These are phyloP conservation scores for Cyclospora cayetanensis DNA, from an alignment of 169 alveolate species.

Conservation along the genomic window DNA sequence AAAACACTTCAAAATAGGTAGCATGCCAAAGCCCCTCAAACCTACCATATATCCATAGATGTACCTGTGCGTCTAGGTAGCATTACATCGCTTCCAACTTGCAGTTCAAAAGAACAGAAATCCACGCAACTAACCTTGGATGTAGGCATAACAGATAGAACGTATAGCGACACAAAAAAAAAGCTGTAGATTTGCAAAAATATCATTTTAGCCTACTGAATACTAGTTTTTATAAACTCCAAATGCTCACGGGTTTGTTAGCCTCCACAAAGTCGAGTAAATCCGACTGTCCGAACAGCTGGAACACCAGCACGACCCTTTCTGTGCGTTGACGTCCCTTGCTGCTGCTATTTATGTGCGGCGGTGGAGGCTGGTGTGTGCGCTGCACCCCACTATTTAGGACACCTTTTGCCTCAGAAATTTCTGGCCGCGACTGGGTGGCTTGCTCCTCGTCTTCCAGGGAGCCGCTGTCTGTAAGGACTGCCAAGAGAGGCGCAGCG, in stretches of 20 bases:
- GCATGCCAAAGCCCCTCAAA: too few relatives aligned
- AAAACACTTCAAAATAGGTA: too few relatives aligned
- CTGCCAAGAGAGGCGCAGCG: conserved; percentile 79
- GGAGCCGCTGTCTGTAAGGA: conserved; percentile 78
- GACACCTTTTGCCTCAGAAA: background rate
- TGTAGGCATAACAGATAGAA: too few relatives aligned
- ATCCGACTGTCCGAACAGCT: conserved; percentile 60
- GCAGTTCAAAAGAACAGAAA: too few relatives aligned
- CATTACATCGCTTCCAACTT: too few relatives aligned
- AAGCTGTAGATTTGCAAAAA: too few relatives aligned
- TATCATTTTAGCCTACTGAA: too few relatives aligned
- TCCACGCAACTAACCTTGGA: too few relatives aligned
- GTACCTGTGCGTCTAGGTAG: too few relatives aligned
- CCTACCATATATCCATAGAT: too few relatives aligned
- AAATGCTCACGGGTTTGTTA: background rate
- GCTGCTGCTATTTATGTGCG: background rate
- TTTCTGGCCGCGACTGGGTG: background rate
- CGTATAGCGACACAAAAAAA: too few relatives aligned
- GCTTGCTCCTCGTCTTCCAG: conserved; percentile 62
- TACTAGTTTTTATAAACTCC: too few relatives aligned
- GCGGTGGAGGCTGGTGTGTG: background rate
- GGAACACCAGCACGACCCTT: conserved; percentile 33
- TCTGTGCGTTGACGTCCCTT: background rate
- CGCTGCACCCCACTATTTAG: background rate
- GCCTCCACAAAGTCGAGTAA: conserved; percentile 77